Base-by-base conservation (phyloP, 1,284 basidiomycete genomes). In the Naganishia cerealis region DNA sequence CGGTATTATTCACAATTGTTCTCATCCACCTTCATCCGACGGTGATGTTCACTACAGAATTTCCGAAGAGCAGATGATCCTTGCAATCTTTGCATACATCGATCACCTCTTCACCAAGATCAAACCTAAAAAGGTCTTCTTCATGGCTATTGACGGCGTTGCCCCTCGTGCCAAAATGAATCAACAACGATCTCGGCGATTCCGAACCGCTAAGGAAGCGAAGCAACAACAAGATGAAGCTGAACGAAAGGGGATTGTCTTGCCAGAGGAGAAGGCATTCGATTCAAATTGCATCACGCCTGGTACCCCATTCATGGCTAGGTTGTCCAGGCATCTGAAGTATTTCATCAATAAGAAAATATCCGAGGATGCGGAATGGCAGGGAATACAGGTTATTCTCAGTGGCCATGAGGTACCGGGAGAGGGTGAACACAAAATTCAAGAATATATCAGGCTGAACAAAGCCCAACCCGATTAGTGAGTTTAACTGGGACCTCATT, bases 151-250 rank as follows among this genome's bases (percentile, higher is more conserved):
- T 57, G 96, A 99, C 79, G 96, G 96, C 70, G 94, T 98, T 16
- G 96, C 96, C 0, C 96, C 96, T 2, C 86, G 96, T 67, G 96
- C 96, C 57, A 99, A 99, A 86, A 98, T 99, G 96, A 99, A 99
- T 80, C 95, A 99, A 79, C 96, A 99, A 79, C 88, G 94, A 43
- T 90, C 90, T 76, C 85, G 96, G 63, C 88, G 96, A 65, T 99
- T 99, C 83, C 87, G 96, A 67, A 87, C 94, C 18, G 88, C 94
- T 2, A 92, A 94, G 77, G 96, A 99, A 79, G 94, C 95, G 0
- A 88, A 90, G 72, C 91, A 96, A 61, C 95, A 97, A 81, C 92
- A 92, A 52, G 70, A 68, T 21, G 67, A 71, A 56, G 89, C 99
- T 57, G 96, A 99, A 79, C 83, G 85, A 66, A 93, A 90, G 73